phyloP scores from a whole-genome alignment of 1,284 basidiomycete species.

The Amylostereum areolatum region DNA sequence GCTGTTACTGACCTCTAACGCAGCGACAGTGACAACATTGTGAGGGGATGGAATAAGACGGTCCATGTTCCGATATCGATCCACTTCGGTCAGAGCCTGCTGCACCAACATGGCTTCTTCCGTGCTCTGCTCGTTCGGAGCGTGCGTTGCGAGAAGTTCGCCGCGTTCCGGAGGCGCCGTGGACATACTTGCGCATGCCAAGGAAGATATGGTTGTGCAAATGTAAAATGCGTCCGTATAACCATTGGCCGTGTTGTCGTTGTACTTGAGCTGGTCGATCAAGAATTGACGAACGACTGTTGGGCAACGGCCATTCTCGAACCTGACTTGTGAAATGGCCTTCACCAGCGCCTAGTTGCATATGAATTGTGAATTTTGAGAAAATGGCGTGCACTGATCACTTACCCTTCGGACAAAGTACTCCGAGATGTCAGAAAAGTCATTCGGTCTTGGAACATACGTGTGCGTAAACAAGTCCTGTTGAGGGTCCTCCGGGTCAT shows the following conservation, averaged over 20 bases:
- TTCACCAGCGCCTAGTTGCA: conserved; percentile 61
- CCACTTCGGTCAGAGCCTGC: conserved; percentile 74
- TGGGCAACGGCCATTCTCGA: conserved; percentile 83
- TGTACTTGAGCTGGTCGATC: conserved; percentile 86
- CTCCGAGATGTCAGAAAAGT: conserved; percentile 87
- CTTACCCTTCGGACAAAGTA: conserved; percentile 92
- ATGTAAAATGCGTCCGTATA: conserved; percentile 92
- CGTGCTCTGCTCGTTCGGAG: conserved; percentile 54
- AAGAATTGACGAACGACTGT: conserved; percentile 87
- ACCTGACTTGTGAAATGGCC: conserved; percentile 81
- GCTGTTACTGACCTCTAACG: conserved; percentile 65
- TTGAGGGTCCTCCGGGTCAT: conserved; percentile 73
- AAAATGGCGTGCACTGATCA: background rate
- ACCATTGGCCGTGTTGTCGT: conserved; percentile 92
- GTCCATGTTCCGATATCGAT: conserved; percentile 92
- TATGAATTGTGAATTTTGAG: background rate
- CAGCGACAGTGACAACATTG: conserved; percentile 89
- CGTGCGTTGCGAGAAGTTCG: conserved; percentile 64
- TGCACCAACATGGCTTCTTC: conserved; percentile 67
- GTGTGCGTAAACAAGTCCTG: conserved; percentile 80
- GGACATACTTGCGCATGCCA: conserved; percentile 75
- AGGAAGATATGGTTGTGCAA: conserved; percentile 79
- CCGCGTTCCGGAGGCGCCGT: conserved; percentile 70
- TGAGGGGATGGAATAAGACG: conserved; percentile 92
- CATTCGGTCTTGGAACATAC: conserved; percentile 89